Conservation (phyloP, 208 protist genomes). For the Trypanosoma grayi region DNA sequence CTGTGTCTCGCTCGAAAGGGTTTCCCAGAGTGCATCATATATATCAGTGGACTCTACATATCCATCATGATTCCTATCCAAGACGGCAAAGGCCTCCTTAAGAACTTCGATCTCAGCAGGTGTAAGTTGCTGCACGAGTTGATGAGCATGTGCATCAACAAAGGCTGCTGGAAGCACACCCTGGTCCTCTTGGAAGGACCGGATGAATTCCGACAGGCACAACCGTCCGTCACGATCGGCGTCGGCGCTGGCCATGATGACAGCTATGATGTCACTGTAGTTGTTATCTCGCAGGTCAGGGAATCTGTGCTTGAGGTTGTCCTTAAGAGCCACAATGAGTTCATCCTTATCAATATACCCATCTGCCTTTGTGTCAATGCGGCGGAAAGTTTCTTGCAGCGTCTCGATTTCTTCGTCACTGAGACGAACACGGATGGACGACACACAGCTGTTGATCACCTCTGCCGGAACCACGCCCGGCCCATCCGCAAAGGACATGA, state of each 20-base stretch:
- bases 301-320: constrained; percentile 46
- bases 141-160: constrained; percentile 29
- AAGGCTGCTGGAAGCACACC: constrained; percentile 81
- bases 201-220: constrained; percentile 82
- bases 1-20: constrained; percentile 29
- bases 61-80: constrained; percentile 80
- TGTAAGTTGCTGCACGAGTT: constrained; percentile 42
- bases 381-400: constrained; percentile 70
- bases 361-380: constrained; percentile 68
- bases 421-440: constrained; percentile 67
- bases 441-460: constrained; percentile 78
- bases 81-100: constrained; percentile 60
- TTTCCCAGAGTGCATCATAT: constrained; percentile 65
- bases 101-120: constrained; percentile 63
- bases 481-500: constrained; percentile 70
- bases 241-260: constrained; percentile 77
- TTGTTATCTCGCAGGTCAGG: constrained; percentile 63
- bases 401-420: constrained; percentile 76
- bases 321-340: constrained; percentile 50
- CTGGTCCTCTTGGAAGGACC: constrained; percentile 85
- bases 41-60: constrained; percentile 63
- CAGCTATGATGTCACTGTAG: constrained; percentile 68
- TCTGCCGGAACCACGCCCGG: constrained; percentile 84
- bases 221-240: constrained; percentile 61
- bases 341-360: constrained; percentile 72